Conservation (phyloP, 2,329 filamentous ascomycete genomes). For the Beauveria sp. region DNA sequence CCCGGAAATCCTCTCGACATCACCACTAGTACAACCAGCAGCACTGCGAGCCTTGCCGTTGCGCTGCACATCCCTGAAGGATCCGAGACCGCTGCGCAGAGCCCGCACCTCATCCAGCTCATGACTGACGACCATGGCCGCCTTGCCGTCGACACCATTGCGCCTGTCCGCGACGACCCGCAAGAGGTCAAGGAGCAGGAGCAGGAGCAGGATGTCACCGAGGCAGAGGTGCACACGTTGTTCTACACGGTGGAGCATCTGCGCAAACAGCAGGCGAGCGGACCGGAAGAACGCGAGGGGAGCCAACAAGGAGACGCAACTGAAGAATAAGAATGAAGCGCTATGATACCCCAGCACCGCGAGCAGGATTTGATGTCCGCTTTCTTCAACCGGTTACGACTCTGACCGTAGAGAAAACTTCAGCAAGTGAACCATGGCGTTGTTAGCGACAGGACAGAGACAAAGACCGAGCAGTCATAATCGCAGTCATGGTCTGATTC, state of each 20-base stretch:
- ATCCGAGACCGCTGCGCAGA: conserved; percentile 17
- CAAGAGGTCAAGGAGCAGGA: conserved; percentile 25
- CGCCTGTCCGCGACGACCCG: conserved; percentile 18
- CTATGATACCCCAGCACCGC: background rate
- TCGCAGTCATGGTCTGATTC: conserved; percentile 1
- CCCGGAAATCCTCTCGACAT: conserved; percentile 59
- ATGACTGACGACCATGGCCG: conserved; percentile 23
- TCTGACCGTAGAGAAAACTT: background rate
- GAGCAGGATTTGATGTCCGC: too few relatives aligned
- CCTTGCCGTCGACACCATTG: conserved; percentile 22
- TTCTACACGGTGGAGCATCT: conserved; percentile 40
- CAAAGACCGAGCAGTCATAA: background rate
- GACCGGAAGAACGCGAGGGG: conserved; percentile 17
- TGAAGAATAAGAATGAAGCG: conserved; percentile 5
- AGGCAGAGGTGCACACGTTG: conserved; percentile 32
- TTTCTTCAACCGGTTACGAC: too few relatives aligned
- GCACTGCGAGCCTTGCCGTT: conserved; percentile 27
- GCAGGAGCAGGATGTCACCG: conserved; percentile 27
- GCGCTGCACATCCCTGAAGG: conserved; percentile 31
- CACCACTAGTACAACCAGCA: conserved; percentile 20
- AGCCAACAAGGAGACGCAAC: conserved; percentile 8
- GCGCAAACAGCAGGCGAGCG: conserved; percentile 33
- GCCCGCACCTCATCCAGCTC: conserved; percentile 25
- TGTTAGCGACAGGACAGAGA: background rate
- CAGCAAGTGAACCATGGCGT: background rate